Base-by-base conservation (phyloP, 257 asterid species). In the Leonotis leonurus region DNA sequence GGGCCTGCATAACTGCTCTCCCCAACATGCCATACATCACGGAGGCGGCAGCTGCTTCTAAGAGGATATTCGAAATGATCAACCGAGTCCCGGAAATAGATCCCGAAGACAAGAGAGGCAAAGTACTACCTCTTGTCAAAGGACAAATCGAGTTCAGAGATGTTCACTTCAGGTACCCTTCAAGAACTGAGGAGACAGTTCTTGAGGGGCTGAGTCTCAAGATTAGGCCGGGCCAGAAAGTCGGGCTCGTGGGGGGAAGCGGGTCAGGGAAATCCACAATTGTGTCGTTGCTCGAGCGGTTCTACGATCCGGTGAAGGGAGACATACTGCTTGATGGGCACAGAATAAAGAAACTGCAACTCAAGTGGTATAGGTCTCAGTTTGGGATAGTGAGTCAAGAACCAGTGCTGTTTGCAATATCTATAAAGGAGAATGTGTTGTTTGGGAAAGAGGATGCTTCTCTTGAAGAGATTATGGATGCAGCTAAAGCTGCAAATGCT, bases 361-460 rank as follows among this genome's bases (percentile, higher is more conserved):
- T 82, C 0, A 74, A 71, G 39, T 82, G 88, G 88, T 43, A 89
- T 70, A 70, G 99, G 32, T 85, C 84, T 80, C 99, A 89, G 62
- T 85, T 92, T 7, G 99, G 99, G 54, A 71, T 92, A 64, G 99
- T 92, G 74, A 92, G 86, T 64, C 99, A 92, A 86, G 99, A 92
- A 67, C 99, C 99, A 0, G 95, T 97, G 1, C 90, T 92, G 43
- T 92, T 92, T 51, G 99, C 99, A 32, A 92, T 97, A 65, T 83
- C 97, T 8, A 89, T 92, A 61, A 90, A 83, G 22, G 99, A 92
- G 22, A 92, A 92, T 75, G 89, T 92, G 53, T 87, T 86, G 81
- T 83, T 76, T 6, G 85, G 83, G 12, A 77, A 74, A 36, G 81
- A 73, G 1, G 80, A 69, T 25, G 85, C 80, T 32, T 16, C 80